Evolutionary conservation across 1,284 basidiomycete species (phyloP), one percentile per base, ranked within the genome.

Genomic region (Ceratobasidium sp.): DNA sequence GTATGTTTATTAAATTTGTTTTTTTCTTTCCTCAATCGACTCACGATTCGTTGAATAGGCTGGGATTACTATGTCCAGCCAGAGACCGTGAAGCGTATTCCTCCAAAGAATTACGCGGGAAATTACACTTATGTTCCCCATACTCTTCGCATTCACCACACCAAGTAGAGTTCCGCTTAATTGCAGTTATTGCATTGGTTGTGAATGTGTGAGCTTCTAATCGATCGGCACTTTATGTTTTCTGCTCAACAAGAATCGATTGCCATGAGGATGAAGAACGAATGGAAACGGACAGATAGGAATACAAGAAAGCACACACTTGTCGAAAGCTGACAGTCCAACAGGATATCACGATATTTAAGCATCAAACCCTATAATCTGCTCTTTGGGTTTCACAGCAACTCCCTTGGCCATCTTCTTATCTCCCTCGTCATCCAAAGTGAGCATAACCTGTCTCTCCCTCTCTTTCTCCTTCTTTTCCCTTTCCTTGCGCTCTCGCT

Each of bases 41-140:
- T 33, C 58, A 51, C n/a, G n/a, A n/a, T 55, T 80, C 42, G 64
- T 67, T n/a, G 6, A 28, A 40, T 28, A 64, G 86, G 87, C 23
- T 87, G 86, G 87, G 85, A 85, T 56, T 84, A 85, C 81, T 84
- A 81, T 83, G 94, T 95, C 63, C 93, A 95, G 87, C 87, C 89
- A 18, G 87, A 91, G 28, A 89, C 91, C 61, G 88, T 90, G 79
- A 92, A 93, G 84, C 90, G 90, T 79, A 92, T 97, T 81, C 95
- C 94, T 23, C 94, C 95, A 42, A 98, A 98, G 91, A 95, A 94
- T 84, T 98, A 97, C 83, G 87, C 94, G 82, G 95, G 96, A 88
- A 99, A 97, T 88, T 99, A 92, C 86, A 87, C 94, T 44, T 96
- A 98, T 87, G 91, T 90, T 77, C 91, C 95, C 2, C 89, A 91